Conservation (phyloP, 768 basidiomycete genomes). For the Serpula lacrymans region DNA sequence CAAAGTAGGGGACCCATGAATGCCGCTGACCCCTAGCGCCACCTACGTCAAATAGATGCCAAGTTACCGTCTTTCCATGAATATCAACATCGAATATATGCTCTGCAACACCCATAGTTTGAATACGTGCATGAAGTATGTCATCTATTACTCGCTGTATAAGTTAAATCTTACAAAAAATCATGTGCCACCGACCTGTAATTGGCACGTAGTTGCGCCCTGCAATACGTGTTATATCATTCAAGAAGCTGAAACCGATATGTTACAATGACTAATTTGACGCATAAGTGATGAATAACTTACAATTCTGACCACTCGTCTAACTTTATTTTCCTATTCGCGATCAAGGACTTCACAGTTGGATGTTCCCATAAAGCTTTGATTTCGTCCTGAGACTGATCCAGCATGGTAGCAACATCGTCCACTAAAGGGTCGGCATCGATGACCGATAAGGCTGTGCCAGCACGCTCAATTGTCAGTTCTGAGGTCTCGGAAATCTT, state of each 20-base stretch:
- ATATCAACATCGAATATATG: slow-evolving; percentile 80
- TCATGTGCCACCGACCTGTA: slow-evolving; percentile 54
- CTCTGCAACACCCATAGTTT: slow-evolving; percentile 86
- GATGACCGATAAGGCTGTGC: slow-evolving; percentile 26
- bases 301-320: slow-evolving; percentile 91
- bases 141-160: slow-evolving; percentile 56
- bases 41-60: slow-evolving; percentile 72
- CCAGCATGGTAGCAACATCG: slow-evolving; percentile 59
- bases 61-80: slow-evolving; percentile 71
- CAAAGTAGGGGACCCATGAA: slow-evolving; percentile 65
- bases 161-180: neutral
- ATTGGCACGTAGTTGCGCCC: slow-evolving; percentile 68
- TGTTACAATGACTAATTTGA: slow-evolving; percentile 3
- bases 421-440: slow-evolving; percentile 55
- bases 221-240: slow-evolving; percentile 69
- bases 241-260: slow-evolving; percentile 56
- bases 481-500: slow-evolving; percentile 26
- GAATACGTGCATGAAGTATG: slow-evolving; percentile 85
- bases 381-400: slow-evolving; percentile 60
- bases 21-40: slow-evolving; percentile 71
- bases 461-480: slow-evolving; percentile 23
- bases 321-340: slow-evolving; percentile 65
- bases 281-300: slow-evolving; percentile 35
- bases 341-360: slow-evolving; percentile 64
- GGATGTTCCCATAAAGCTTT: slow-evolving; percentile 70